Evolutionary conservation across 495 filamentous ascomycete species (phyloP), one percentile per base, ranked within the genome.

Genomic region (Aspergillus sclerotiicarbonarius): DNA sequence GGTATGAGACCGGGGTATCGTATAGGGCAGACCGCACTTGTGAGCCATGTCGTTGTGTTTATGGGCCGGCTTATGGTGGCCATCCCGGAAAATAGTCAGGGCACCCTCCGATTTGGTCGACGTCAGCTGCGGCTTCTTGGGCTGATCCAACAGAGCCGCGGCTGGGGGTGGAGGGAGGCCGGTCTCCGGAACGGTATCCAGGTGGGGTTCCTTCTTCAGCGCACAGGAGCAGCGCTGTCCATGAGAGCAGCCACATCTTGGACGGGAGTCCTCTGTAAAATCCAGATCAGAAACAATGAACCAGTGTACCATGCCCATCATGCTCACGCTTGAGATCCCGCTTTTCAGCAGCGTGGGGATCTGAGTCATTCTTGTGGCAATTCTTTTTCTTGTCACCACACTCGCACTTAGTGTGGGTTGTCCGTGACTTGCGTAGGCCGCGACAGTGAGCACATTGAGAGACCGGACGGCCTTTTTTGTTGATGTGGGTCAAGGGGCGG

Each of bases 381-480:
- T 82, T 71, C 67, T 77, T 79, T 64, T 79, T 79, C 84, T 93
- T 96, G 73, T 94, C 92, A 71, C 91, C 92, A 76, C 94, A 99
- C 72, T 97, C 93, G 80, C 94, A 99, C 77, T 92, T 93, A 64
- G 92, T 85, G 76, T 99, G 94, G 58, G 92, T 89, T 61, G 94
- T 88, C 61, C 95, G 90, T 72, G 92, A 94, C 82, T 98, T 98
- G 83, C 94, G 92, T 79, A 96, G 89, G 62, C 88, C 84, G 75
- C 94, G 92, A 76, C 94, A 99, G 79, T 98, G 94, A 66, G 90
- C 82, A 74, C 94, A 99, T 88, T 99, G 94, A 73, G 93, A 96
- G 67, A 98, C 93, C 63, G 94, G 94, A 64, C 94, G 89, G 73
- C 94, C 94, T 75, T 99, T 98, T 76, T 96, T 96, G 78, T 94